Base-by-base conservation (phyloP, 495 filamentous ascomycete species). In the Polyplosphaeria fusca region DNA sequence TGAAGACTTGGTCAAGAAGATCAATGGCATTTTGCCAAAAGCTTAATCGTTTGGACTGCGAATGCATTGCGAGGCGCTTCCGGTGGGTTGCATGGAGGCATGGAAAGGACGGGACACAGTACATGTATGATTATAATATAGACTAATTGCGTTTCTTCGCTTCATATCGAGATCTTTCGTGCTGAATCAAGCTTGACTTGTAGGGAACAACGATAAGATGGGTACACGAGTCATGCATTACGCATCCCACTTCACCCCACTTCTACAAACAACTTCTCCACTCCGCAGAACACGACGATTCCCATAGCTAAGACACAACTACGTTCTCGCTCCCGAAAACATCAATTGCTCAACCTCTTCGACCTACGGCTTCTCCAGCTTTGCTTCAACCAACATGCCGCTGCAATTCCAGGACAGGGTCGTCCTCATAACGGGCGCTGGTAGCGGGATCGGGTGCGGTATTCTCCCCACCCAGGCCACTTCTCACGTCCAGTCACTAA, bases 351-450 rank as follows among this genome's bases (percentile, higher is more conserved):
- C 1, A 47, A 25, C 5, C 20, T 11, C 19, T 28, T 19, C 25
- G n/a, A n/a, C n/a, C n/a, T n/a, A n/a, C n/a, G n/a, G n/a, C n/a
- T n/a, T n/a, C n/a, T n/a, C n/a, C n/a, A n/a, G n/a, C n/a, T n/a
- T n/a, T n/a, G n/a, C n/a, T n/a, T n/a, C n/a, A n/a, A n/a, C 32
- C n/a, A 48, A 4, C 1, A 76, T 76, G 72, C 14, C 69, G 25
- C 53, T 43, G 11, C 45, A 43, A 24, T 71, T 76, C 48, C 28
- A 70, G 23, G 68, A 64, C 56, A 74, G 73, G 57, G 72, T 73
- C 7, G 69, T 74, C 58, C 63, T 80, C 22, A 71, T 80, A 48
- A 82, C 79, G 5, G 78, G 78, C 11, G 77, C 77, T 14, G 76
- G 71, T n/a, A 76, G 71, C 37, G 78, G 79, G 47, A 81, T 82